Base-by-base conservation (phyloP, 164 flowering plant species). In the Houttuynia cordata region DNA sequence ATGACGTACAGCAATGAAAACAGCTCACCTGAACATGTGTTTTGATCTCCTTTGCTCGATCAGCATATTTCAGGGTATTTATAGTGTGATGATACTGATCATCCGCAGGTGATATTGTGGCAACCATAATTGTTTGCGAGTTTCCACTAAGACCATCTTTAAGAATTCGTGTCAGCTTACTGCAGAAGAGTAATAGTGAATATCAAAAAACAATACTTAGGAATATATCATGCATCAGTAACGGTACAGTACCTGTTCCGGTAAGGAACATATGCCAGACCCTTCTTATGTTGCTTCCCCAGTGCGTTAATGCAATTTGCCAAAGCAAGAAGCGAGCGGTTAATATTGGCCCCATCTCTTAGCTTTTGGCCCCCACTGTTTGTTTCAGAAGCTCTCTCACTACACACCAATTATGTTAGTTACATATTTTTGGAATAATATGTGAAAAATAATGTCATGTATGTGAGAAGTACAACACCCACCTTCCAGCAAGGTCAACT, bases 101-200 rank as follows among this genome's bases (percentile, higher is more conserved):
- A 58, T 77, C 80, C 14, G 85, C 84, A 67, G 97, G 97, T 54
- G 97, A 87, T 63, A 91, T 68, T 53, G 93, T 81, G 40, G 97
- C 96, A 73, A 91, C 75, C 97, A 91, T 91, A 63, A 87, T 73
- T 0, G 97, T 91, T 59, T 80, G 89, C 64, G 93, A 87, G 77
- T 91, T 91, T 54, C 97, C 97, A 78, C 96, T 86, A 68, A 91
- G 75, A 61, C 96, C 91, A 81, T 87, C 97, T 78, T 91, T 91
- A 52, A 91, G 89, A 68, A 91, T 87, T 57, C 97, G 79, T 39
- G 97, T 91, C 70, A 91, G 71, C 72, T 87, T 91, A 78, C 96
- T 87, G 88, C 63, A 77, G 17, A 54, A 23, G 18, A 54, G 49
- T 10, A 24, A 20, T 15, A 54, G 30, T 23, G 67, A 62, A 59